Evolutionary conservation across 345 rosid species (phyloP), one percentile per base, ranked within the genome.

Genomic region (Erodium maritimum): DNA sequence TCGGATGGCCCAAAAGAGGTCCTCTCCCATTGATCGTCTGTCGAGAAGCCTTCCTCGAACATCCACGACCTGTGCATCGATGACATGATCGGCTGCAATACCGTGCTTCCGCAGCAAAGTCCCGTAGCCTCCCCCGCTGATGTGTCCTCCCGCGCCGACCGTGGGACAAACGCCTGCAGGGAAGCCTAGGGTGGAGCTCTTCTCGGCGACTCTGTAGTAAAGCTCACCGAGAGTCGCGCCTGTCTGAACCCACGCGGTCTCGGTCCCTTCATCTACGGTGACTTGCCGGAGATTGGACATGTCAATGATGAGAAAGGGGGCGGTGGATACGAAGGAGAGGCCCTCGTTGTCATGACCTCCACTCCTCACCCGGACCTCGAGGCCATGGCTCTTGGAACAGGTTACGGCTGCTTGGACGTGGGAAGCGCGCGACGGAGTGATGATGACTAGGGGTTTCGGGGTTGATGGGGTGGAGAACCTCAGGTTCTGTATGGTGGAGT

Each of bases 301-400:
- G 60, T 84, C 87, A 13, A 84, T 19, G 55, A 81, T 66, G 21
- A 73, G 33, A 24, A 81, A 84, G 1, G 84, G 78, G 17, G 8
- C 58, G 52, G 59, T 37, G 10, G 82, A 75, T 17, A 73, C 65
- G 56, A 81, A 83, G 0, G 86, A 78, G 23, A 83, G 69, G 8
- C 83, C 85, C 48, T 79, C 85, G 51, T 74, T 72, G 66, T 82
- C 88, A 21, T 82, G 88, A 37, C 85, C 85, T 2, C 85, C 85
- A 16, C 85, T 80, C 0, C 82, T 68, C 14, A 69, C 62, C 69
- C 77, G 73, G 21, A 78, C 5, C 18, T 77, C 76, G 42, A 79
- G 21, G 24, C 56, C 65, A 13, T 58, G 65, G 54, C 57, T 55
- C 55, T 51, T 68, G 13, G 79, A 68, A 46, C 85, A 82, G 17